Conservation (phyloP, 2,329 filamentous ascomycete genomes). For the Magnaporthiopsis poae region DNA sequence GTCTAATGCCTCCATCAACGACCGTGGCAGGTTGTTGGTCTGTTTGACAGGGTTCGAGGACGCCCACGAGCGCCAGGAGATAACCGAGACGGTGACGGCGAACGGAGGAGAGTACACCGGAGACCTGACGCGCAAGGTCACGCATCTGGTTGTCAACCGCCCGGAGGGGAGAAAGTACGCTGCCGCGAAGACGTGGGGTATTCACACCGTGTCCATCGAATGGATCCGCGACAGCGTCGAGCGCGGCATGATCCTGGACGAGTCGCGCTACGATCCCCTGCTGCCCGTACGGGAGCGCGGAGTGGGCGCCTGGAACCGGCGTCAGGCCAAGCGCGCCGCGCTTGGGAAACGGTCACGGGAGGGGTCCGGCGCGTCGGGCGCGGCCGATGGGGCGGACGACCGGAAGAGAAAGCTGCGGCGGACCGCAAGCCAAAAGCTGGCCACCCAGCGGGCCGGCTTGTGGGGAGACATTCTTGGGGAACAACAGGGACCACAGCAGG, state of each 20-base stretch:
- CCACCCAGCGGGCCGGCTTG: slow-evolving; percentile 68
- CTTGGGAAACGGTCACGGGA: slow-evolving; percentile 53
- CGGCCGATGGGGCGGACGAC: slow-evolving; percentile 32
- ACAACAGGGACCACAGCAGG: slow-evolving; percentile 17
- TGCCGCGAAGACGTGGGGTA: slow-evolving; percentile 72
- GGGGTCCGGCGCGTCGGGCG: slow-evolving; percentile 22
- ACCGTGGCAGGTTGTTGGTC: slow-evolving; percentile 35
- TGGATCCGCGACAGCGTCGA: slow-evolving; percentile 79
- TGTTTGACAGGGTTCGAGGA: slow-evolving; percentile 51
- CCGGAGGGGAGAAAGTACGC: slow-evolving; percentile 83
- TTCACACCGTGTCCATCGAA: slow-evolving; percentile 68
- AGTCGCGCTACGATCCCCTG: slow-evolving; percentile 70
- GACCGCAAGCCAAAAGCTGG: slow-evolving; percentile 75
- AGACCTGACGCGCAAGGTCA: slow-evolving; percentile 76
- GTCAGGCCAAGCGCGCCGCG: slow-evolving; percentile 31
- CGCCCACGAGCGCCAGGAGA: slow-evolving; percentile 55
- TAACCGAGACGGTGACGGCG: slow-evolving; percentile 55
- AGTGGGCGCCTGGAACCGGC: slow-evolving; percentile 61
- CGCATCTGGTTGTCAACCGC: slow-evolving; percentile 72
- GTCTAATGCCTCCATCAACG: slow-evolving; percentile 20
- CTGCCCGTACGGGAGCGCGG: slow-evolving; percentile 64
- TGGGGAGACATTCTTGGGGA: slow-evolving; percentile 78
- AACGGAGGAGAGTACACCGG: slow-evolving; percentile 79
- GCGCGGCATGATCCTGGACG: slow-evolving; percentile 83
- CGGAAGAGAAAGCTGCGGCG: slow-evolving; percentile 75